phyloP scores from a whole-genome alignment of 352 stramenopile species.

The Aphanomyces invadans region DNA sequence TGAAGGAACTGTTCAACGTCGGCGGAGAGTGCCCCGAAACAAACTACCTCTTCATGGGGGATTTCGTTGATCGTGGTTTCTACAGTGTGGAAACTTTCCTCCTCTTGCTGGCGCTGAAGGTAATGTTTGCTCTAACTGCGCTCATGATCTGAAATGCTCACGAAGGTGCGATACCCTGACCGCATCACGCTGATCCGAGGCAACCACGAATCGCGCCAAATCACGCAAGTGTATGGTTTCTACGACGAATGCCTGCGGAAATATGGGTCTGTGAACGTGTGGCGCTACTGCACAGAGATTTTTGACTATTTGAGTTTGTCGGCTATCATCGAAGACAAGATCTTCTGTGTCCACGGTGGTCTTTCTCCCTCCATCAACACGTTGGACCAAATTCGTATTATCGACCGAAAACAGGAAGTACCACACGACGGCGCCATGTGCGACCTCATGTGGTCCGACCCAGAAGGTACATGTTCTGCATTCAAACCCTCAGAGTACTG shows the following conservation, averaged over 20 bases:
- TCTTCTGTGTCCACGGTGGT: conserved; percentile 99
- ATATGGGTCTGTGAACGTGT: conserved; percentile 98
- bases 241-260: conserved; percentile 98
- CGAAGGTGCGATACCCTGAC: conserved; percentile 94
- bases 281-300: conserved; percentile 99
- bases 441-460: conserved; percentile 94
- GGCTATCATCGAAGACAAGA: conserved; percentile 98
- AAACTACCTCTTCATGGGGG: conserved; percentile 99
- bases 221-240: conserved; percentile 99
- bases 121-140: conserved; percentile 29
- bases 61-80: conserved; percentile 99
- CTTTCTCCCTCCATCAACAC: conserved; percentile 91
- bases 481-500: neutral
- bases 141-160: too few relatives aligned
- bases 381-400: conserved; percentile 86
- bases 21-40: conserved; percentile 97
- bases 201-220: conserved; percentile 98
- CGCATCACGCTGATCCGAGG: conserved; percentile 98
- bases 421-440: conserved; percentile 99
- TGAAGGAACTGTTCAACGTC: conserved; percentile 98
- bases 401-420: conserved; percentile 98
- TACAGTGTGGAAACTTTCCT: conserved; percentile 99
- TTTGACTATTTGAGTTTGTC: conserved; percentile 99
- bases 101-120: conserved; percentile 96
- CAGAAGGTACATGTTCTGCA: conserved; percentile 43